Conservation (phyloP, 495 filamentous ascomycete species). For the Penicillium nucicola region DNA sequence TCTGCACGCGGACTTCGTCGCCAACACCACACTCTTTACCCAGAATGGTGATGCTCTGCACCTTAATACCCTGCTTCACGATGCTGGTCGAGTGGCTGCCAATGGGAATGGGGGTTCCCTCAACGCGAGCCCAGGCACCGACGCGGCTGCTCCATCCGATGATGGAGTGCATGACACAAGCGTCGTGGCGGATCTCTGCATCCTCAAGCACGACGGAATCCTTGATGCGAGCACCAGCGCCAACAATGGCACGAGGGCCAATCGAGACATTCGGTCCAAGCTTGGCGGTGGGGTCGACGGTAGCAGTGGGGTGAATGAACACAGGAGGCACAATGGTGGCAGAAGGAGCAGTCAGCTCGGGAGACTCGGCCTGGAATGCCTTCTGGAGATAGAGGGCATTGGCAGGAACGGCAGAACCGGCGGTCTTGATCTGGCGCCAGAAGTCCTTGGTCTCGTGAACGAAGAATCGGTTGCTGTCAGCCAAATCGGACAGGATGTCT, state of each 20-base stretch:
- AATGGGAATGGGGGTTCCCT: slow-evolving; percentile 89
- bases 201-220: slow-evolving; percentile 96
- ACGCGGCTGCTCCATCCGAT: slow-evolving; percentile 96
- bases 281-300: slow-evolving; percentile 92
- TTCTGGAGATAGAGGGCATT: slow-evolving; percentile 97
- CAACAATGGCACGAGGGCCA: slow-evolving; percentile 79
- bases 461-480: slow-evolving; percentile 97
- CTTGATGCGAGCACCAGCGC: slow-evolving; percentile 87
- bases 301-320: slow-evolving; percentile 94
- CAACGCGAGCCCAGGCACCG: slow-evolving; percentile 95
- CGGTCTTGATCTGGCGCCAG: slow-evolving; percentile 99
- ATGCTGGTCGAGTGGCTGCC: slow-evolving; percentile 91
- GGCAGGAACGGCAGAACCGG: slow-evolving; percentile 93
- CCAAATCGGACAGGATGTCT: slow-evolving; percentile 93
- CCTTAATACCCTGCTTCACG: slow-evolving; percentile 95
- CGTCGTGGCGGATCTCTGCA: slow-evolving; percentile 93
- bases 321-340: slow-evolving; percentile 91
- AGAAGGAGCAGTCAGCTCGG: slow-evolving; percentile 79
- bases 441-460: slow-evolving; percentile 99
- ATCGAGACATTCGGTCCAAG: slow-evolving; percentile 96
- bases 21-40: slow-evolving; percentile 95
- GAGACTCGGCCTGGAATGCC: slow-evolving; percentile 79
- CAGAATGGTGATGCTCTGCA: slow-evolving; percentile 96
- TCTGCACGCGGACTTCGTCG: slow-evolving; percentile 95
- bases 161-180: slow-evolving; percentile 93